Evolutionary conservation across 2,329 filamentous ascomycete species (phyloP).

Genomic region (Elsinoe arachidis): DNA sequence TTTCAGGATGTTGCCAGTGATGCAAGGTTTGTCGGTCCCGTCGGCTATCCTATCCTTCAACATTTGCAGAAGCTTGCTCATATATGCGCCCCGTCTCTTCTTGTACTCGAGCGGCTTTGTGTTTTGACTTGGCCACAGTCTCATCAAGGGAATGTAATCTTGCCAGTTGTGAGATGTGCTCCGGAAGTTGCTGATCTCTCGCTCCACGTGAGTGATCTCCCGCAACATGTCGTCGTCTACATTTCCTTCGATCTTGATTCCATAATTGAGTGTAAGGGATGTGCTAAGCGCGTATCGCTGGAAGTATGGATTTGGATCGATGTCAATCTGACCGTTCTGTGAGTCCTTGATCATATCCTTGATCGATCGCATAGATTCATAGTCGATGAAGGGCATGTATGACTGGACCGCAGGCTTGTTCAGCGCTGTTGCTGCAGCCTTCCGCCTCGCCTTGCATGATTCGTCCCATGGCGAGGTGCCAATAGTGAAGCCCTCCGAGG

Average conservation of each 20-base stretch:
- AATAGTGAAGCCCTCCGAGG: slow-evolving; percentile 70
- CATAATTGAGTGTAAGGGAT: slow-evolving; percentile 69
- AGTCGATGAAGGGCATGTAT: slow-evolving; percentile 75
- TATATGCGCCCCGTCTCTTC: slow-evolving; percentile 57
- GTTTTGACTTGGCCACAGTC: slow-evolving; percentile 55
- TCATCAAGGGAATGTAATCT: slow-evolving; percentile 70
- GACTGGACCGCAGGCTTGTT: slow-evolving; percentile 67
- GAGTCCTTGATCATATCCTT: slow-evolving; percentile 61
- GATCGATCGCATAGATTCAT: slow-evolving; percentile 64
- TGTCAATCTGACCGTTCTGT: slow-evolving; percentile 50
- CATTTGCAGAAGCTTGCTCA: slow-evolving; percentile 50
- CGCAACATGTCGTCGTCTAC: slow-evolving; percentile 58
- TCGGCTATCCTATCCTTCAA: slow-evolving; percentile 53
- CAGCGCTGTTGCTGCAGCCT: slow-evolving; percentile 68
- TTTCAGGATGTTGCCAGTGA: slow-evolving; percentile 62
- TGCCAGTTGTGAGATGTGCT: slow-evolving; percentile 78
- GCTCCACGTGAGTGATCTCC: slow-evolving; percentile 68
- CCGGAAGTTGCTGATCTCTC: slow-evolving; percentile 65
- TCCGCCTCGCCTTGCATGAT: slow-evolving; percentile 66
- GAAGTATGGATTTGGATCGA: slow-evolving; percentile 66
- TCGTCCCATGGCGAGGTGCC: slow-evolving; percentile 80
- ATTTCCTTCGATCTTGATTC: slow-evolving; percentile 63
- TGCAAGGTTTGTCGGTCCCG: slow-evolving; percentile 59
- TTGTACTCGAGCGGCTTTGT: slow-evolving; percentile 57
- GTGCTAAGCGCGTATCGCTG: slow-evolving; percentile 70